These are phyloP conservation scores for Trichoderma virens DNA, from an alignment of 495 filamentous ascomycete genomes.

Conservation along the genomic window DNA sequence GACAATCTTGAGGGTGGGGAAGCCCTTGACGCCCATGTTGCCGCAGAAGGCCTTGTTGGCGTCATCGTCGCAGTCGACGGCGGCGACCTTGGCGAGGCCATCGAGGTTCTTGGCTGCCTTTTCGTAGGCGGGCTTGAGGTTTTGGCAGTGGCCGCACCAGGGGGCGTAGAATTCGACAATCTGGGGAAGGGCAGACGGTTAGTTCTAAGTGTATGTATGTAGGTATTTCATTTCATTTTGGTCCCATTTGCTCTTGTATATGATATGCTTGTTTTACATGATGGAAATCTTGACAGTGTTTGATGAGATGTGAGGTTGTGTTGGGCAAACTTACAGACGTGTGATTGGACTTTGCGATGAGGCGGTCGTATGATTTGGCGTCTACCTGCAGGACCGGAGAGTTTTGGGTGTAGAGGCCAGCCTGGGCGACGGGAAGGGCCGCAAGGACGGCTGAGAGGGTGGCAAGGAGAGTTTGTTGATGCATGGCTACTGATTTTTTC, in stretches of 20 bases:
- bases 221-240: no score
- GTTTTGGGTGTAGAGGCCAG: constrained; percentile 74
- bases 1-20: constrained; percentile 94
- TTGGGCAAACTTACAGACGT: constrained; percentile 61
- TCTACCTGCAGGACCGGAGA: constrained; percentile 84
- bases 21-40: constrained; percentile 84
- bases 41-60: constrained; percentile 86
- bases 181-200: constrained; percentile 20
- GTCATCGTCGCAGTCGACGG: constrained; percentile 93
- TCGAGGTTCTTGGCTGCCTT: constrained; percentile 83
- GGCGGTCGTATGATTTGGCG: constrained; percentile 70
- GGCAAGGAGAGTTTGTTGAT: constrained; percentile 37
- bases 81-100: constrained; percentile 87
- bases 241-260: no score
- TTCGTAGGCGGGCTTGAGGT: constrained; percentile 90
- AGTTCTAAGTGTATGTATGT: background rate
- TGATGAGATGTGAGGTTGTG: background rate
- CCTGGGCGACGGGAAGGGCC: constrained; percentile 53
- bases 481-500: constrained; percentile 25
- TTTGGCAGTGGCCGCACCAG: constrained; percentile 96
- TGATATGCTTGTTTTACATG: no score
- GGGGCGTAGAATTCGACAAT: constrained; percentile 82
- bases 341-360: constrained; percentile 84
- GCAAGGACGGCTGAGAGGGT: constrained; percentile 40
- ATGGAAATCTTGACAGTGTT: no score